phyloP scores from a whole-genome alignment of 208 protist genomes.

The Leishmania arabica region DNA sequence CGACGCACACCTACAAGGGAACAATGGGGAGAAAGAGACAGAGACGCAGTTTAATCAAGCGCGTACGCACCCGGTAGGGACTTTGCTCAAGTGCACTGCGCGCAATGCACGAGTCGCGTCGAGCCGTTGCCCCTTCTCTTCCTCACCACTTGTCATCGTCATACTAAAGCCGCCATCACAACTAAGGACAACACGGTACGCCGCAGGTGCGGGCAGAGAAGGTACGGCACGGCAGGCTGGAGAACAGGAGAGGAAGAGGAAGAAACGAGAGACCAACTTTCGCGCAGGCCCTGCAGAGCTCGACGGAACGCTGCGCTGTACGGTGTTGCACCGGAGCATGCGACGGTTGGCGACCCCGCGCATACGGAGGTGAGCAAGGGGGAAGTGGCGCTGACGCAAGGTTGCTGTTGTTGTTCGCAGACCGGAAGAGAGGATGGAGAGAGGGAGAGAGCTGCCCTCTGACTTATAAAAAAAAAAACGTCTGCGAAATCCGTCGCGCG shows the following conservation, averaged over 20 bases:
- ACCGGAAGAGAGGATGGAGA: not conserved
- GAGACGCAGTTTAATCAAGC: not conserved
- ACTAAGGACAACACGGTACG: not conserved
- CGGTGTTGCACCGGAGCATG: not conserved
- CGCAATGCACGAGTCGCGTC: not conserved
- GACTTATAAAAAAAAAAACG: not conserved
- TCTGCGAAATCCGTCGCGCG: not conserved
- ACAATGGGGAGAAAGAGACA: not conserved
- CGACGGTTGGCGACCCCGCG: too few species aligned
- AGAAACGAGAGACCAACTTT: not conserved
- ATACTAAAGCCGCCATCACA: not conserved
- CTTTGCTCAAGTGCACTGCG: not conserved
- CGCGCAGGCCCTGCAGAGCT: not conserved
- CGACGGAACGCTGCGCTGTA: not conserved
- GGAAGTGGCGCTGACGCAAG: not conserved
- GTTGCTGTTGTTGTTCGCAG: not conserved
- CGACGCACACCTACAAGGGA: not conserved
- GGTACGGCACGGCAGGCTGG: not conserved
- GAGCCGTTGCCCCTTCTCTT: not conserved
- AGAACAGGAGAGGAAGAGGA: not conserved
- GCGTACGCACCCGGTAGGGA: not conserved
- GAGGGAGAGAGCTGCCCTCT: not conserved
- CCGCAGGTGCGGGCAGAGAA: not conserved
- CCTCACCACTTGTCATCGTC: not conserved
- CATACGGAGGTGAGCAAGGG: not conserved